phyloP scores from a whole-genome alignment of 1,284 basidiomycete genomes.

The Ustilago bromivora region DNA sequence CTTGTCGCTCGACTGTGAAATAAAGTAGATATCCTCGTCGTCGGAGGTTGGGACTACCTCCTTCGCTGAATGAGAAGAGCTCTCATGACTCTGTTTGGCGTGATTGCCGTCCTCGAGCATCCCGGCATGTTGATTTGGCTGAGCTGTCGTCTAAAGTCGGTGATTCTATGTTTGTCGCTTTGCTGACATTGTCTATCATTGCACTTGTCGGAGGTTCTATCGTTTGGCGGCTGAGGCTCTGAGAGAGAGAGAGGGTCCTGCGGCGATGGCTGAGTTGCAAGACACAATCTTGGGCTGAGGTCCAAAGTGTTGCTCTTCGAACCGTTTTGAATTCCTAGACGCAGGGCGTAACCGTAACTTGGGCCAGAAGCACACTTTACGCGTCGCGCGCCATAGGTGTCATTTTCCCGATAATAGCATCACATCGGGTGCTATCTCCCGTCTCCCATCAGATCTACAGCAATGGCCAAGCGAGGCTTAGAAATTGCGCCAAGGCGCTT shows the following conservation, averaged over 20 bases:
- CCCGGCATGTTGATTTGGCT: constrained; percentile 17
- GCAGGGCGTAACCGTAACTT: constrained; percentile 14
- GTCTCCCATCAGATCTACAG: background rate
- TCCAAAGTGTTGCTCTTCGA: constrained; percentile 33
- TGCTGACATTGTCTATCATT: background rate
- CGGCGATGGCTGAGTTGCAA: constrained; percentile 6
- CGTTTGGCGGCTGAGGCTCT: background rate
- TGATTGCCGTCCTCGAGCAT: constrained; percentile 17
- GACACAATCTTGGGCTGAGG: constrained; percentile 1
- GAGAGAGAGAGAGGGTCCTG: background rate
- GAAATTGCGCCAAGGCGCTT: constrained; percentile 27
- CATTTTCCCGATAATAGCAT: constrained; percentile 17
- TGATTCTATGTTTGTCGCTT: constrained; percentile 1
- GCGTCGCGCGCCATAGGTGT: constrained; percentile 25
- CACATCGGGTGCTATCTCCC: background rate
- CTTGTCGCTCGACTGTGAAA: constrained; percentile 32
- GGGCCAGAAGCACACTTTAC: constrained; percentile 19
- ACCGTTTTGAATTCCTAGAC: constrained; percentile 7
- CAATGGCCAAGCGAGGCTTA: background rate
- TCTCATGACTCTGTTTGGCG: constrained; percentile 1
- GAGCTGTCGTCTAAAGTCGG: background rate
- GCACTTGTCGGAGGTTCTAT: background rate
- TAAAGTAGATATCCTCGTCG: constrained; percentile 40
- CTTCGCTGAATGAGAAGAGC: constrained; percentile 2
- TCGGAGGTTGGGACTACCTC: constrained; percentile 40